A percentile compares a stretch with the other conserved stretches of the same genome.
Conservation (phyloP, 441 rosid species). For the Capsella rubella region DNA sequence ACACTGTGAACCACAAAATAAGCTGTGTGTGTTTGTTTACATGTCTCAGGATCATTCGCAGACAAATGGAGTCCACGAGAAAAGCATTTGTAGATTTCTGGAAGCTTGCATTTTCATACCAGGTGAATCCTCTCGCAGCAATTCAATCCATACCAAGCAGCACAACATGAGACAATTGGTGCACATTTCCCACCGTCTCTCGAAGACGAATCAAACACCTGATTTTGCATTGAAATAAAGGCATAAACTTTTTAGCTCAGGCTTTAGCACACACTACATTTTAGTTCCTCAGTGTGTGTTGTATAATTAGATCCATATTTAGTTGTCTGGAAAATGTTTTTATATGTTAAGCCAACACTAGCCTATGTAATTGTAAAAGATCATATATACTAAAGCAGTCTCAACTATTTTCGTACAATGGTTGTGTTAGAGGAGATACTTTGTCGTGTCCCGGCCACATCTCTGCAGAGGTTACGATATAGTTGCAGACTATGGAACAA, state of each 20-base stretch:
- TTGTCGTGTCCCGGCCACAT: no score
- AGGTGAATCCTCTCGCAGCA: slow-evolving; percentile 90
- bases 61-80: slow-evolving; percentile 53
- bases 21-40: background rate
- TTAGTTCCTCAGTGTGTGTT: slow-evolving; percentile 7
- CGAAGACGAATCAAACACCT: slow-evolving; percentile 15
- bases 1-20: background rate
- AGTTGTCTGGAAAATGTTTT: background rate
- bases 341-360: slow-evolving; percentile 1
- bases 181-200: background rate
- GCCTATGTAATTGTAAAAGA: background rate
- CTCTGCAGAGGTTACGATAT: no score
- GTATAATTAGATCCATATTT: background rate
- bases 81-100: slow-evolving; percentile 77
- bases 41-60: slow-evolving; percentile 58
- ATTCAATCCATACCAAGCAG: slow-evolving; percentile 74
- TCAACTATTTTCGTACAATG: background rate
- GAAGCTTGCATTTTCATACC: slow-evolving; percentile 91
- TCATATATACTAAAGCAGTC: background rate
- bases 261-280: background rate
- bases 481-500: no score
- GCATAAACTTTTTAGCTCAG: slow-evolving; percentile 5
- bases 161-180: slow-evolving; percentile 37
- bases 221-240: slow-evolving; percentile 18
- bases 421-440: background rate